These are phyloP conservation scores for Globisporangium mamillatum DNA, from an alignment of 352 stramenopile species.

Conservation along the genomic window DNA sequence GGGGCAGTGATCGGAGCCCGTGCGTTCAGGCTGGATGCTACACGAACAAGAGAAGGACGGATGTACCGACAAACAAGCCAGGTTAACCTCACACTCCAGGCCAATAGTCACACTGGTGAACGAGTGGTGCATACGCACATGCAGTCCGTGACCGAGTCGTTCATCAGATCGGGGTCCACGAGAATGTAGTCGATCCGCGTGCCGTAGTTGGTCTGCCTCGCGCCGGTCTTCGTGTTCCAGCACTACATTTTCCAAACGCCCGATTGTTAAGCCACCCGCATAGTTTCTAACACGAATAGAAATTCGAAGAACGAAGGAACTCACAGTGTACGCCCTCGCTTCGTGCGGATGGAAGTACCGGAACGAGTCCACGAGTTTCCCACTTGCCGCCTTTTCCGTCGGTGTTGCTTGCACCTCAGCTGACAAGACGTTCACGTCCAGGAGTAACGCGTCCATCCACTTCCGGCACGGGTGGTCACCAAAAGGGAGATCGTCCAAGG, in stretches of 20 bases:
- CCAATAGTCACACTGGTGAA: no score
- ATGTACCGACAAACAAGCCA: background rate
- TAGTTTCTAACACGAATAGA: background rate
- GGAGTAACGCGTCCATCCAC: conserved; percentile 49
- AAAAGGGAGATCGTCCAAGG: conserved; percentile 36
- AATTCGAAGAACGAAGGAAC: conserved; percentile 3
- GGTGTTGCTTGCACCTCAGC: background rate
- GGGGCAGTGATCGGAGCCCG: conserved; percentile 82
- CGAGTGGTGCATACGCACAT: conserved; percentile 32
- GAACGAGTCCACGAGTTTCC: conserved; percentile 75
- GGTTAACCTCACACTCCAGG: background rate
- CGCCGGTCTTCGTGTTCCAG: conserved; percentile 85
- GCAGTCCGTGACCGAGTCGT: conserved; percentile 44
- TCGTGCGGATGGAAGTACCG: conserved; percentile 69
- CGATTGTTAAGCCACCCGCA: background rate
- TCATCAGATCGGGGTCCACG: conserved; percentile 48
- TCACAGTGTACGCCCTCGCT: conserved; percentile 78
- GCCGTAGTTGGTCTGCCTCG: conserved; percentile 89
- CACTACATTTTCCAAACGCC: conserved; percentile 30
- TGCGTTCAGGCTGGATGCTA: conserved; percentile 51
- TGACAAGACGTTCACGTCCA: conserved; percentile 7
- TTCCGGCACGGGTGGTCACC: conserved; percentile 59
- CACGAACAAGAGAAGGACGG: background rate
- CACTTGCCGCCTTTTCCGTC: background rate
- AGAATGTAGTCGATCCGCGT: conserved; percentile 91